Percentiles rank a stretch among this genome's conserved stretches.
Evolutionary conservation across 1,284 basidiomycete species (phyloP).

Genomic region (Coniferiporia sulphurascens): DNA sequence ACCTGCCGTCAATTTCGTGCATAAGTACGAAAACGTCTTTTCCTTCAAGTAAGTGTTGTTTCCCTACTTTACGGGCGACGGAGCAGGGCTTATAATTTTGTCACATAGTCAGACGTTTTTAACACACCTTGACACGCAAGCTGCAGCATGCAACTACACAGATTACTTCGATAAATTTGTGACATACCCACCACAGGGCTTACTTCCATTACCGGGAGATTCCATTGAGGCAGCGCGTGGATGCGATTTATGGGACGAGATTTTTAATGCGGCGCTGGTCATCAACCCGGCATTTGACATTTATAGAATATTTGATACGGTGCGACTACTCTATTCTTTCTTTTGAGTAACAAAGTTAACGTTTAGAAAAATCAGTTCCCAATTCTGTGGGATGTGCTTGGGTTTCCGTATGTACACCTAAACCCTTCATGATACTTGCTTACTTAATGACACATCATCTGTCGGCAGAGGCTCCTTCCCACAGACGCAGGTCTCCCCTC

Average conservation of each 20-base stretch:
- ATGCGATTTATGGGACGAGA: conserved; percentile 64
- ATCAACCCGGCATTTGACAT: conserved; percentile 75
- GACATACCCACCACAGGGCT: conserved; percentile 59
- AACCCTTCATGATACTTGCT: neutral
- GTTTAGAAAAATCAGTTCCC: conserved; percentile 35
- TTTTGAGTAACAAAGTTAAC: neutral
- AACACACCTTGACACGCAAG: conserved; percentile 47
- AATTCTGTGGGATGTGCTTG: conserved; percentile 71
- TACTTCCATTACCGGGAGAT: conserved; percentile 54
- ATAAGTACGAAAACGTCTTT: conserved; percentile 65
- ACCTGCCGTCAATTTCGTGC: conserved; percentile 65
- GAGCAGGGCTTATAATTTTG: neutral
- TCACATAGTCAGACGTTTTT: conserved; percentile 53
- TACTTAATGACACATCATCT: neutral
- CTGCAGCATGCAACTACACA: conserved; percentile 55
- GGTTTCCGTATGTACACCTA: conserved; percentile 52
- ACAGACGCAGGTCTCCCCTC: conserved; percentile 37
- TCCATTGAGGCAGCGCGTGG: conserved; percentile 39
- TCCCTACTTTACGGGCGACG: conserved; percentile 19
- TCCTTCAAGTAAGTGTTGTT: conserved; percentile 52
- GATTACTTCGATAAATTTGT: conserved; percentile 58
- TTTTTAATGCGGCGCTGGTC: conserved; percentile 52
- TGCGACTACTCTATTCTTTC: conserved; percentile 23
- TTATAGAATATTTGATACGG: conserved; percentile 70
- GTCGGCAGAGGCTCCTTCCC: conserved; percentile 52